phyloP scores from a whole-genome alignment of 768 basidiomycete genomes.

The Saitozyma podzolica region DNA sequence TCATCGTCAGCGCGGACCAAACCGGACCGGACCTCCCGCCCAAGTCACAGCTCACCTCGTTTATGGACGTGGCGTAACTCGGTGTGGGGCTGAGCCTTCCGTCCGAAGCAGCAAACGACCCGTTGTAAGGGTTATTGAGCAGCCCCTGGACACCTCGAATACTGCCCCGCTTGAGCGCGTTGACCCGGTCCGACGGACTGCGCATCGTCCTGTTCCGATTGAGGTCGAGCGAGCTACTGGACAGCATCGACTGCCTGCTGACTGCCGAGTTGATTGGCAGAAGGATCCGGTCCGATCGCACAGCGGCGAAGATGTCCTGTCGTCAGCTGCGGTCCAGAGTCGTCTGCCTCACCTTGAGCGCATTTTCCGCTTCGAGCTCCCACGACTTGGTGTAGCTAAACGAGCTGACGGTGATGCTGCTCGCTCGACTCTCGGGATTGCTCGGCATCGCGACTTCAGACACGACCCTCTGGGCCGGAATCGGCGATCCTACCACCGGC shows the following conservation, averaged over 20 bases:
- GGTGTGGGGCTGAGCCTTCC: conserved; percentile 93
- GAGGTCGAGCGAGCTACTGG: conserved; percentile 17
- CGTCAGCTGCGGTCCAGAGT: background rate
- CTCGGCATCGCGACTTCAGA: background rate
- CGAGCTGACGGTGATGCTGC: conserved; percentile 39
- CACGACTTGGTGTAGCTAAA: conserved; percentile 59
- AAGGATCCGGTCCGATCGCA: conserved; percentile 86
- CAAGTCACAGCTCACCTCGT: conserved; percentile 58
- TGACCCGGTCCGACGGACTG: conserved; percentile 56
- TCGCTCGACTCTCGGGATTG: conserved; percentile 5
- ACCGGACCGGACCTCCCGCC: background rate
- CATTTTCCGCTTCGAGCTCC: conserved; percentile 80
- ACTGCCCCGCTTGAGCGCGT: conserved; percentile 82
- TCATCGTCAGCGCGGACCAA: conserved; percentile 7
- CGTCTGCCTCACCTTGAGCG: conserved; percentile 69
- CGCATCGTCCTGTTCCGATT: conserved; percentile 61
- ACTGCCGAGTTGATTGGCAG: conserved; percentile 59
- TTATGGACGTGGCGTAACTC: conserved; percentile 83
- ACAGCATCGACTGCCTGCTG: conserved; percentile 31
- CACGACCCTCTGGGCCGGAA: background rate
- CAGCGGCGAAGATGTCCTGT: conserved; percentile 90
- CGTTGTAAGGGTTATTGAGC: conserved; percentile 68
- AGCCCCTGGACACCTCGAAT: conserved; percentile 85
- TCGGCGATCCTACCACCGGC: conserved; percentile 17
- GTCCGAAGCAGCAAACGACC: conserved; percentile 58